These are phyloP conservation scores for Tilletia walkeri DNA, from an alignment of 1,284 basidiomycete genomes.

Conservation along the genomic window DNA sequence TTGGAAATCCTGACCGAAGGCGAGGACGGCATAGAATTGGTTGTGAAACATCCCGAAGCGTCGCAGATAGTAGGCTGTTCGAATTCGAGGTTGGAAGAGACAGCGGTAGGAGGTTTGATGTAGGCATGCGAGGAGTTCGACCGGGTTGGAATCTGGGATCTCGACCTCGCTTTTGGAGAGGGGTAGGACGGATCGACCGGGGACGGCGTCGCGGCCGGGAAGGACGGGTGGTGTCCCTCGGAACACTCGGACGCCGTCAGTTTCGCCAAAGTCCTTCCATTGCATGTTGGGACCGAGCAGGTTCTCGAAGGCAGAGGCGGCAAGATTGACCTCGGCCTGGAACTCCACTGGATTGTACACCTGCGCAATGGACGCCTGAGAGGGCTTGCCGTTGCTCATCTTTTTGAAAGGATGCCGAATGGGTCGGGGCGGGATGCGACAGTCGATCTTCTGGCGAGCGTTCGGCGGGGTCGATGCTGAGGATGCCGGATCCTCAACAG, in stretches of 20 bases:
- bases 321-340: not conserved
- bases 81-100: constrained; percentile 7
- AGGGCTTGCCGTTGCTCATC: not conserved
- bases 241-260: not conserved
- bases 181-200: not conserved
- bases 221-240: not conserved
- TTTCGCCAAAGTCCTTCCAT: constrained; percentile 3
- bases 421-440: too few relatives aligned
- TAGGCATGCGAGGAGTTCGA: constrained; percentile 5
- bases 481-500: too few relatives aligned
- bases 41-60: constrained; percentile 6
- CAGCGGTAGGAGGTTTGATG: constrained; percentile 2
- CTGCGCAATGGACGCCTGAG: not conserved
- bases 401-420: too few relatives aligned
- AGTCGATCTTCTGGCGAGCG: too few relatives aligned
- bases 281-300: not conserved
- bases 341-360: constrained; percentile 14
- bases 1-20: not conserved
- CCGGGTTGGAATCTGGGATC: not conserved
- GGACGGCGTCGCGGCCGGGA: not conserved
- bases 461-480: too few relatives aligned
- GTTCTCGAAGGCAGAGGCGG: not conserved
- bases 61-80: constrained; percentile 4
- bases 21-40: constrained; percentile 12
- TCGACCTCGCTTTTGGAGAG: constrained; percentile 3